phyloP scores from a whole-genome alignment of 208 protist species.

The Naegleria gruberi region DNA sequence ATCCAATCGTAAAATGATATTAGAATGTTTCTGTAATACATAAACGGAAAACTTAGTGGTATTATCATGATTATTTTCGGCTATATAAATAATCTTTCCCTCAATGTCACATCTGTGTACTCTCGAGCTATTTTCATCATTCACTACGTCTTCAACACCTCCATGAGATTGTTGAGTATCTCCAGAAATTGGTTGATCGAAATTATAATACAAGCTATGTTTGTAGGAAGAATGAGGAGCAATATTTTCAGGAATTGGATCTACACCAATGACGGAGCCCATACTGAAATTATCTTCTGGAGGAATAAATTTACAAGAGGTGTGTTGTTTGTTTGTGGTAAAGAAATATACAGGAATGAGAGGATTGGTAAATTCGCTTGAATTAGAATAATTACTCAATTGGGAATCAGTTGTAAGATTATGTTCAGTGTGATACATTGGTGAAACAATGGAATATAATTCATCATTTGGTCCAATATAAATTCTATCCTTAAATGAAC shows the following conservation, averaged over 20 bases:
- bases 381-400: neutral
- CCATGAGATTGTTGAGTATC: neutral
- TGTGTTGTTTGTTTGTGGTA: neutral
- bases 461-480: neutral
- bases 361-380: neutral
- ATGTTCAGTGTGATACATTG: neutral
- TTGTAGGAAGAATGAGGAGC: neutral
- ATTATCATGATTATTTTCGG: neutral
- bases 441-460: neutral
- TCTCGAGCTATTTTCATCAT: neutral
- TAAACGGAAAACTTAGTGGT: neutral
- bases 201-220: neutral
- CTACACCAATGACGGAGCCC: neutral
- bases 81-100: neutral
- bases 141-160: neutral
- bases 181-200: neutral
- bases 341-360: neutral
- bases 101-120: neutral
- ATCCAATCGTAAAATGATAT: neutral
- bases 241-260: neutral
- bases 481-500: neutral
- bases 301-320: neutral
- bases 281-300: neutral
- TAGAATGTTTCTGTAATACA: neutral
- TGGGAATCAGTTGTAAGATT: neutral